Evolutionary conservation across 257 asterid genomes (phyloP).

Genomic region (Solanum pinnatisectum): DNA sequence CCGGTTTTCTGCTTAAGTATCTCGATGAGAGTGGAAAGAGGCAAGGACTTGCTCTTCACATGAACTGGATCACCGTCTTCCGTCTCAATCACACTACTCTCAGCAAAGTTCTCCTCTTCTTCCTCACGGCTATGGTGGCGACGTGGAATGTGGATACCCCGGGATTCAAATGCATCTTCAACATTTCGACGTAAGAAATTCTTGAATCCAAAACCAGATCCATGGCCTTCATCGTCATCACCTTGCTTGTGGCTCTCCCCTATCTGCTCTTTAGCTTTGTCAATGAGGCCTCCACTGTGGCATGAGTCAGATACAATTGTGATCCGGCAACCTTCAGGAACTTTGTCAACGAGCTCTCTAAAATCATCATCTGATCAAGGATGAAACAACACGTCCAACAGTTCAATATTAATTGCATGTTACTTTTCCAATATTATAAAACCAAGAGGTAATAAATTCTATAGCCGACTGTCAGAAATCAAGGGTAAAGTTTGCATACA

Average conservation of each 20-base stretch:
- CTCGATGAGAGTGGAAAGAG: conserved; percentile 72
- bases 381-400: neutral
- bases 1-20: conserved; percentile 87
- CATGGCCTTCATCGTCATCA: conserved; percentile 16
- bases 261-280: conserved; percentile 87
- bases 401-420: neutral
- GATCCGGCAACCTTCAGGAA: conserved; percentile 76
- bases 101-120: conserved; percentile 12
- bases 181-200: conserved; percentile 48
- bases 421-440: neutral
- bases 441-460: neutral
- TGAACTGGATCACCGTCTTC: conserved; percentile 16
- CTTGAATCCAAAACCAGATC: conserved; percentile 57
- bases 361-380: conserved; percentile 73
- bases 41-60: conserved; percentile 60
- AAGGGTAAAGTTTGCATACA: neutral
- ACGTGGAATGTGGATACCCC: conserved; percentile 57
- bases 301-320: conserved; percentile 95
- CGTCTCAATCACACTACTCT: conserved; percentile 5
- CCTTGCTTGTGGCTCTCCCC: conserved; percentile 61
- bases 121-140: conserved; percentile 26
- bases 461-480: neutral
- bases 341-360: conserved; percentile 80
- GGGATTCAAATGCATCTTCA: conserved; percentile 62
- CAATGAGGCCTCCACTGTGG: conserved; percentile 93